Evolutionary conservation across 179 eudicot species (phyloP).

Genomic region (Amaranthus tricolor): DNA sequence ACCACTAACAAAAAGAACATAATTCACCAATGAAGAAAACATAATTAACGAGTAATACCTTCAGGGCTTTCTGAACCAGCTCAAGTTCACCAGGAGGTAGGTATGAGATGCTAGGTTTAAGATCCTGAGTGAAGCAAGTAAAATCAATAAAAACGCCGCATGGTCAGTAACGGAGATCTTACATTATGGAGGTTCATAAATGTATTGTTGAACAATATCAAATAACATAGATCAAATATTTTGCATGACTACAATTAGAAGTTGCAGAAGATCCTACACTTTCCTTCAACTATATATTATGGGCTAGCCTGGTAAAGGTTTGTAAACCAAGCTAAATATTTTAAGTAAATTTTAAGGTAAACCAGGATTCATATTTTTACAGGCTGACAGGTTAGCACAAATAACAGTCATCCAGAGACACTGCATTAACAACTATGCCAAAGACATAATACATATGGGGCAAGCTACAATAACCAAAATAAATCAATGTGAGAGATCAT

Average conservation of each 20-base stretch:
- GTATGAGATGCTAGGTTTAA: conserved; percentile 69
- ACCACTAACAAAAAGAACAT: neutral
- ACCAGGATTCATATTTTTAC: neutral
- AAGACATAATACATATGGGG: too few species aligned
- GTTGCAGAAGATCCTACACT: neutral
- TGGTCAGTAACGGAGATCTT: neutral
- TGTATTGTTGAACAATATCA: neutral
- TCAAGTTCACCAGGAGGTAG: conserved; percentile 68
- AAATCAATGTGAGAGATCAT: too few species aligned
- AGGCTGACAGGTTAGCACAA: neutral
- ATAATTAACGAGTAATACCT: conserved; percentile 41
- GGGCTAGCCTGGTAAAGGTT: neutral
- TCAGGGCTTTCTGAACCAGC: conserved; percentile 69
- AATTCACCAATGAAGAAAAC: conserved; percentile 9
- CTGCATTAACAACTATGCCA: too few species aligned
- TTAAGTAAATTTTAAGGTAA: neutral
- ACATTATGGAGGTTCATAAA: neutral
- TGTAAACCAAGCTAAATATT: neutral
- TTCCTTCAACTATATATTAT: neutral
- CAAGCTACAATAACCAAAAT: too few species aligned
- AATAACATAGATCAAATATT: neutral
- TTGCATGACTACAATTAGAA: neutral
- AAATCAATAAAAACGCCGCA: conserved; percentile 3
- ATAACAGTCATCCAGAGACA: neutral
- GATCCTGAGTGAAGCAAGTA: conserved; percentile 58